phyloP scores from a whole-genome alignment of 768 basidiomycete species.

The Paxillus rubicundulus region DNA sequence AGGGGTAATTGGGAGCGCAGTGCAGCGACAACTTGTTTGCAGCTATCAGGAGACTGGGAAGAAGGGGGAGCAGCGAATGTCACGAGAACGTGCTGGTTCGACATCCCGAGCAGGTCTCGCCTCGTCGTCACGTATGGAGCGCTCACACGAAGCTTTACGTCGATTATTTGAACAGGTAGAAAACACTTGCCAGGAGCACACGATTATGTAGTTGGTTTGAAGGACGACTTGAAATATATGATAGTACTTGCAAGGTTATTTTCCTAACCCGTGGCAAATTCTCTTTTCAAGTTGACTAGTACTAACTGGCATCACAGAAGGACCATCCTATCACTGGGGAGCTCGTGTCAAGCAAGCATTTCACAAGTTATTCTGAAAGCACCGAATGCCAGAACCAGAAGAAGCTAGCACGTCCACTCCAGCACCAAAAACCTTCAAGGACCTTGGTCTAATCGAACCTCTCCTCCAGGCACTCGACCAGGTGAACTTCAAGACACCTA shows the following conservation, averaged over 20 bases:
- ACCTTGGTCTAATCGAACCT: slow-evolving; percentile 86
- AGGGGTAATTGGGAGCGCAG: slow-evolving; percentile 77
- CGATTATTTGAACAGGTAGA: no score
- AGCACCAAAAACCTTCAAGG: slow-evolving; percentile 60
- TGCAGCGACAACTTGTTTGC: slow-evolving; percentile 65
- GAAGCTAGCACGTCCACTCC: slow-evolving; percentile 52
- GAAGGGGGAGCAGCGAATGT: slow-evolving; percentile 65
- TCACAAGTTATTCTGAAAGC: not conserved
- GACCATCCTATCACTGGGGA: not conserved
- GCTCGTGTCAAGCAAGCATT: not conserved
- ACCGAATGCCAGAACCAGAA: slow-evolving; percentile 59
- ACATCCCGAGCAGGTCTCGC: slow-evolving; percentile 24
- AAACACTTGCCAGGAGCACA: no score
- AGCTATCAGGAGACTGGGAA: slow-evolving; percentile 68
- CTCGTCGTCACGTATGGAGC: not conserved
- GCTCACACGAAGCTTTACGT: no score
- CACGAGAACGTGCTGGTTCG: slow-evolving; percentile 55
- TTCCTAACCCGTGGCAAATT: slow-evolving; percentile 11
- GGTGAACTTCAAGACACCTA: slow-evolving; percentile 80
- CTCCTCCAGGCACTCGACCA: slow-evolving; percentile 82
- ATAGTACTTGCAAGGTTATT: no score
- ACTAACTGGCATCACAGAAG: not conserved
- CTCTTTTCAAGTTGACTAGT: not conserved
- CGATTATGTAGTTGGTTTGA: not conserved
- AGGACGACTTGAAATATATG: not conserved